Base-by-base conservation (phyloP, 2,329 filamentous ascomycete species). In the Aspergillus luchuensis region DNA sequence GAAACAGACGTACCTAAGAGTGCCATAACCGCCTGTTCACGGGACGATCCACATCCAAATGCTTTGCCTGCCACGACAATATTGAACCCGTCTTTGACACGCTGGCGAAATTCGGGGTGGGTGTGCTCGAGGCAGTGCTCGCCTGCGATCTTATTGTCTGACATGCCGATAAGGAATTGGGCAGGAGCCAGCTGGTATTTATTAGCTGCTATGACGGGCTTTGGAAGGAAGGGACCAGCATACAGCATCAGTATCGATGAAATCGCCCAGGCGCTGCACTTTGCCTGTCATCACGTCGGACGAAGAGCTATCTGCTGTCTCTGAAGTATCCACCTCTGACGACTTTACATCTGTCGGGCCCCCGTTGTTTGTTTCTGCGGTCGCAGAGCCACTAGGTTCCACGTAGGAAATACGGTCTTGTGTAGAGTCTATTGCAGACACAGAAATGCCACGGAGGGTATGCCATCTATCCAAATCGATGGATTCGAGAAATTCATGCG, bases 11-110 rank as follows among this genome's bases (percentile, higher is more conserved):
- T 60, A 68, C 75, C 77, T 45, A 75, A 62, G 5, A 82, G 67
- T 7, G 79, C 78, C 49, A 67, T 72, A 2, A 79, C 76, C 1
- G 81, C 80, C 33, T 80, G 71, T 63, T 81, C 76, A 0, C 80
- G 74, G 8, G 77, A 80, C 0, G 79, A 81, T 6, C 80, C 81
- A 54, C 75, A 76, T 2, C 80, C 80, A 63, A 83, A 83, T 0
- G 72, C 78, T 50, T 78, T 75, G 0, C 79, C 79, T 0, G 79
- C 81, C 0, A 83, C 79, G 8, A 82, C 70, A n/a, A 82, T 66
- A 17, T 75, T 71, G 48, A 70, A 70, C 0, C 77, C 78, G 23
- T 76, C 63, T 41, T 71, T 69, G 10, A 75, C 77, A 7, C 66
- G 70, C 4, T 71, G 50, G 0, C 79, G 75, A 67, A 82, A 81